Evolutionary conservation across 345 rosid species (phyloP).

Genomic region (Heritiera littoralis): DNA sequence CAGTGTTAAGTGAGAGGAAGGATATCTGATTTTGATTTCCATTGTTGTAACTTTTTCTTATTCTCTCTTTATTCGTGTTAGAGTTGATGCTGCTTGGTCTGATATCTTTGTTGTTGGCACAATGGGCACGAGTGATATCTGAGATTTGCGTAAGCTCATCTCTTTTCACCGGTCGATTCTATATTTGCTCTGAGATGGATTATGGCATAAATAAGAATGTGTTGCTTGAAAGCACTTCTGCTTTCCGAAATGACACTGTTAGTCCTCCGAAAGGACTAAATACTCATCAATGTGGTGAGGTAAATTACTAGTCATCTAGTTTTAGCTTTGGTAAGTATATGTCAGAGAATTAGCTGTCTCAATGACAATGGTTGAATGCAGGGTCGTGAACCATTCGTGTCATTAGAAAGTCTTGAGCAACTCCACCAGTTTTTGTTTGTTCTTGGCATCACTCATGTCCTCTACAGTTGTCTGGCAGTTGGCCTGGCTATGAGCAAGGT

Average conservation of each 20-base stretch:
- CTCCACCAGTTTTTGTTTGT: constrained; percentile 90
- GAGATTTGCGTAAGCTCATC: constrained; percentile 87
- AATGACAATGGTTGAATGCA: constrained; percentile 30
- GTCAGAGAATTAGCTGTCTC: constrained; percentile 4
- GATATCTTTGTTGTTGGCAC: constrained; percentile 84
- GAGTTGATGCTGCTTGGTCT: constrained; percentile 98
- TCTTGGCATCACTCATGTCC: constrained; percentile 85
- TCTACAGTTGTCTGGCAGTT: constrained; percentile 85
- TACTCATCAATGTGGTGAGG: constrained; percentile 74
- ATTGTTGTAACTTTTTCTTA: constrained; percentile 19
- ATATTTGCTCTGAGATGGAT: constrained; percentile 72
- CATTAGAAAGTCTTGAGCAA: constrained; percentile 79
- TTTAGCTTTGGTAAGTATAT: background rate
- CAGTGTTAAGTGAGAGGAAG: background rate
- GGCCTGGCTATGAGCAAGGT: constrained; percentile 97
- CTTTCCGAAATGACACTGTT: constrained; percentile 47
- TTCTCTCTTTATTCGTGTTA: constrained; percentile 30
- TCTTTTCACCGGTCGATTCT: constrained; percentile 82
- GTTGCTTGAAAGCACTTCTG: constrained; percentile 39
- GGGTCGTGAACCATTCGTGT: constrained; percentile 95
- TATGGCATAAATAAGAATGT: constrained; percentile 40
- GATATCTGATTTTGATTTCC: background rate
- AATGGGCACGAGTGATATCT: constrained; percentile 89
- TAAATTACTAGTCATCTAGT: constrained; percentile 26
- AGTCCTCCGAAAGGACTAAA: constrained; percentile 57